Percentiles rank a stretch among this genome's conserved stretches.
Conservation (phyloP, 2,329 filamentous ascomycete genomes). For the Orbilia blumenaviensis region DNA sequence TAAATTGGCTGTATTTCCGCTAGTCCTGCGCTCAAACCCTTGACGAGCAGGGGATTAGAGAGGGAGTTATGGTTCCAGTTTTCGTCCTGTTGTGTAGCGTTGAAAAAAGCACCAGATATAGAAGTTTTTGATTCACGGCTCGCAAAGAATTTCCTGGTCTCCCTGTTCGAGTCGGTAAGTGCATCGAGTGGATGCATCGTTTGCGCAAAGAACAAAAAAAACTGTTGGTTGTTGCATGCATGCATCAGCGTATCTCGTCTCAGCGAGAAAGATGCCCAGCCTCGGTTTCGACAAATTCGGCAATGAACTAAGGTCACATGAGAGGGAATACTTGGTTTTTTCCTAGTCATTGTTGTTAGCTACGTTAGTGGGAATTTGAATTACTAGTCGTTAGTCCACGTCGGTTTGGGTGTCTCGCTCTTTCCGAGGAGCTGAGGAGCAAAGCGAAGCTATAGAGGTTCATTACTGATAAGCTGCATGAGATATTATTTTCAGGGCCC, state of each 20-base stretch:
- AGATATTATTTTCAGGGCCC: constrained; percentile 41
- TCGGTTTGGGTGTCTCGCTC: constrained; percentile 32
- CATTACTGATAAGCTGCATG: constrained; percentile 51
- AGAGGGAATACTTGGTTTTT: constrained; percentile 25
- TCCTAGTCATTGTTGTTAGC: constrained; percentile 1
- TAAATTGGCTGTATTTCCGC: constrained; percentile 14
- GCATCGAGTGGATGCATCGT: constrained; percentile 11
- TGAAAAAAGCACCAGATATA: constrained; percentile 14
- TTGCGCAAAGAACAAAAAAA: constrained; percentile 4
- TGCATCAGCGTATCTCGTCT: constrained; percentile 31
- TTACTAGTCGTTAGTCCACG: background rate
- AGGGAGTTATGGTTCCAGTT: background rate
- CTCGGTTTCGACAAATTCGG: constrained; percentile 50
- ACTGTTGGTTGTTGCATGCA: constrained; percentile 43
- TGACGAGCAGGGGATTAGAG: constrained; percentile 24
- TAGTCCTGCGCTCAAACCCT: constrained; percentile 44
- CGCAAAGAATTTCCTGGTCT: constrained; percentile 51
- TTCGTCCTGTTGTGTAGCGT: constrained; percentile 15
- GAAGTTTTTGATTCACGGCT: constrained; percentile 36
- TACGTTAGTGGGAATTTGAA: constrained; percentile 32
- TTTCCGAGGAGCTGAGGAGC: constrained; percentile 42
- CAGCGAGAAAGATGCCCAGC: constrained; percentile 45
- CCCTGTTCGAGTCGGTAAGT: background rate
- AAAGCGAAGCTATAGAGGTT: background rate
- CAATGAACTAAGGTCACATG: constrained; percentile 33